Evolutionary conservation across 2,329 filamentous ascomycete genomes (phyloP).

Genomic region (Helotiales sp.): DNA sequence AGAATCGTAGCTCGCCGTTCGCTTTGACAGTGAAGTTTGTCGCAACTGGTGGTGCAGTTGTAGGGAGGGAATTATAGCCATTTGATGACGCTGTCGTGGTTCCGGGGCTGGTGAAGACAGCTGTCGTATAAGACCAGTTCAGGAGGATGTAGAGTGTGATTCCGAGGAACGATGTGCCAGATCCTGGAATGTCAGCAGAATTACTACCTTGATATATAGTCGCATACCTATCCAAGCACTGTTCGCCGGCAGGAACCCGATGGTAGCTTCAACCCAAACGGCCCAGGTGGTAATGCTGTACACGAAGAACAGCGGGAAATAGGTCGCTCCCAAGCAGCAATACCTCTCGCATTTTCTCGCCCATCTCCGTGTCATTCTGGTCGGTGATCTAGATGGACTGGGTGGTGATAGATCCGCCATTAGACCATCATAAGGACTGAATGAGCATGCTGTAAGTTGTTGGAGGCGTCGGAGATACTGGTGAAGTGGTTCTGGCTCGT

Average conservation of each 20-base stretch:
- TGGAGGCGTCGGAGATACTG: not conserved
- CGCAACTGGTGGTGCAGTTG: slow-evolving; percentile 59
- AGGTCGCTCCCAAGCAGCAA: slow-evolving; percentile 77
- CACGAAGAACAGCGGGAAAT: slow-evolving; percentile 86
- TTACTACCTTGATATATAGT: not conserved
- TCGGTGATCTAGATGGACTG: slow-evolving; percentile 27
- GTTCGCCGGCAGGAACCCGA: slow-evolving; percentile 59
- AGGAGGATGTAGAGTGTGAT: slow-evolving; percentile 74
- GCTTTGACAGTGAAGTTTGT: slow-evolving; percentile 90
- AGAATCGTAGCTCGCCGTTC: slow-evolving; percentile 83
- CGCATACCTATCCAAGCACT: slow-evolving; percentile 58
- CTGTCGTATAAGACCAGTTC: slow-evolving; percentile 86
- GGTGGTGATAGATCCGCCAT: slow-evolving; percentile 9
- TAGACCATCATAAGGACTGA: not conserved
- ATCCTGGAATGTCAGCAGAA: slow-evolving; percentile 43
- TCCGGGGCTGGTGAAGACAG: slow-evolving; percentile 90
- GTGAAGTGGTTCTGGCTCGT: not conserved
- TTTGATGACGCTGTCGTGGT: slow-evolving; percentile 58
- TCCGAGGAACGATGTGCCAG: slow-evolving; percentile 60
- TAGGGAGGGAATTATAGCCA: slow-evolving; percentile 80
- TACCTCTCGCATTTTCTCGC: slow-evolving; percentile 75
- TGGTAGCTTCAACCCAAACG: slow-evolving; percentile 78
- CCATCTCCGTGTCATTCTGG: slow-evolving; percentile 56
- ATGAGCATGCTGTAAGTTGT: slow-evolving; percentile 1
- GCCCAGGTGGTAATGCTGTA: slow-evolving; percentile 93